Conservation (phyloP, 192 early-diverging fungal genomes). For the Backusella parvicylindrica region DNA sequence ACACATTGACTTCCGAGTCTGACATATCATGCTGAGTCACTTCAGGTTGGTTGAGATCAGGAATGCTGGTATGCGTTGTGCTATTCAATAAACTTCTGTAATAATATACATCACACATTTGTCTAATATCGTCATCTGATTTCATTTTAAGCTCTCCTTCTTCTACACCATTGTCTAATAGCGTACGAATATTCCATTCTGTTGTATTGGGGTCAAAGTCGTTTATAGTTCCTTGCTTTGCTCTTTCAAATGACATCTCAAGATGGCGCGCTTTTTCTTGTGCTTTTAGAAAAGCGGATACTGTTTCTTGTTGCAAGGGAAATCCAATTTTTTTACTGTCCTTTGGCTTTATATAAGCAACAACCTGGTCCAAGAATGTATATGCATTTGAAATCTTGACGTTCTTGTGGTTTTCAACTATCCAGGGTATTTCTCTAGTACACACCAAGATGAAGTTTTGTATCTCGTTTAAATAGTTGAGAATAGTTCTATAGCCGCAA, state of each 20-base stretch:
- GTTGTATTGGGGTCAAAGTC: background rate
- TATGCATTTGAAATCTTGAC: background rate
- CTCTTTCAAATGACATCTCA: background rate
- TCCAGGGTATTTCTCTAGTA: background rate
- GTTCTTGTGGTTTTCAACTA: background rate
- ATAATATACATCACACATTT: background rate
- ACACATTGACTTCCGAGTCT: background rate
- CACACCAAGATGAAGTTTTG: background rate
- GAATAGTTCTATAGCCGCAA: background rate
- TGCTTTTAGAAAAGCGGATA: background rate
- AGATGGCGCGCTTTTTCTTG: background rate
- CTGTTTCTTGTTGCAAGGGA: background rate
- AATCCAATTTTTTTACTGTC: background rate
- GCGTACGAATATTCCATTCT: background rate
- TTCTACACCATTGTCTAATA: background rate
- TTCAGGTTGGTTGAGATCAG: background rate
- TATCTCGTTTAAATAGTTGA: background rate
- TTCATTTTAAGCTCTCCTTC: background rate
- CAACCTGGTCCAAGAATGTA: background rate
- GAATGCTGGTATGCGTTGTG: background rate
- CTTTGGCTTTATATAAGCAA: background rate
- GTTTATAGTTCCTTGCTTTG: background rate
- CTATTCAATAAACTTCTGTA: background rate
- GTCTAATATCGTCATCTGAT: background rate
- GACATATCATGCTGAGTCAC: background rate